Evolutionary conservation across 495 filamentous ascomycete species (phyloP).

Genomic region (Halenospora varia): DNA sequence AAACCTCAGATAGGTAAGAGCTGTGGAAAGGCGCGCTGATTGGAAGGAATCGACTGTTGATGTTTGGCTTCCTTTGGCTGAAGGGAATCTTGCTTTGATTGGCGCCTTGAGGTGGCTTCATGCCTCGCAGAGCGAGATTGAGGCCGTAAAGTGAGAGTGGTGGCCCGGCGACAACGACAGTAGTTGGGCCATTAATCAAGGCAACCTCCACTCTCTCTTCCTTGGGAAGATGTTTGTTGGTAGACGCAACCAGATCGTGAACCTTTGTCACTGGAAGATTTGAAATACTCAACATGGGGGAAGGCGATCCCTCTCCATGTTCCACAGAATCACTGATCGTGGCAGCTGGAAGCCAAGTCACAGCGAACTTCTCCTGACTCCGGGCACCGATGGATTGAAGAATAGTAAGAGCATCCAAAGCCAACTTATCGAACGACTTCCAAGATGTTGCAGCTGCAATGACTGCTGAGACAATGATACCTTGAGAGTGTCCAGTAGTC

Average conservation of each 20-base stretch:
- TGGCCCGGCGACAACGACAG: constrained; percentile 91
- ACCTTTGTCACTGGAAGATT: constrained; percentile 76
- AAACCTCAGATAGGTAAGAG: constrained; percentile 74
- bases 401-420: constrained; percentile 72
- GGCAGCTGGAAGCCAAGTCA: constrained; percentile 77
- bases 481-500: constrained; percentile 94
- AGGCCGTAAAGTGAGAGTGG: constrained; percentile 92
- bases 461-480: constrained; percentile 84
- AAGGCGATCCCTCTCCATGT: constrained; percentile 83
- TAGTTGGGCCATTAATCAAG: constrained; percentile 86
- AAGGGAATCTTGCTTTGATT: constrained; percentile 91
- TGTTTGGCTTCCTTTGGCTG: constrained; percentile 86
- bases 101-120: constrained; percentile 86
- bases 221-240: constrained; percentile 83
- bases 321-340: constrained; percentile 86
- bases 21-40: constrained; percentile 97
- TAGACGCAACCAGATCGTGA: constrained; percentile 86
- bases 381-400: constrained; percentile 96
- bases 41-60: constrained; percentile 89
- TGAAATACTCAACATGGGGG: constrained; percentile 92
- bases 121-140: constrained; percentile 83
- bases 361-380: constrained; percentile 90
- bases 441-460: constrained; percentile 80
- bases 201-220: constrained; percentile 90
- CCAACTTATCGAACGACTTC: constrained; percentile 74